Base-by-base conservation (phyloP, 2,329 filamentous ascomycete species). In the Helotiales sp. region DNA sequence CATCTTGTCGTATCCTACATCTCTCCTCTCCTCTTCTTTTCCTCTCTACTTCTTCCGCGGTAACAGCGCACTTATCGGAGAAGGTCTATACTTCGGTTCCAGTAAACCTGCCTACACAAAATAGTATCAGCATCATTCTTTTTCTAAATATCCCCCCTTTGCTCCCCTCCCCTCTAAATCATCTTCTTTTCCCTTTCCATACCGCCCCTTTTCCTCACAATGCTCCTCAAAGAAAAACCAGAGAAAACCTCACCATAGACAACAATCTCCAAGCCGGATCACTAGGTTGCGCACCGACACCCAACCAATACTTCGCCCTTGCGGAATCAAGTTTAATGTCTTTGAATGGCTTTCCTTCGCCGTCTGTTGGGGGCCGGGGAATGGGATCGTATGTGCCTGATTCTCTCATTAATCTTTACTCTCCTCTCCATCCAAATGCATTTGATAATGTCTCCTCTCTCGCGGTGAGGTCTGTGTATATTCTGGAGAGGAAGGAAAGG, bases 221-320 rank as follows among this genome's bases (percentile, higher is more conserved):
- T 29, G 9, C 36, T 5, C 29, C 38, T 10, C 25, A 50, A 10
- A 10, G 3, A 24, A 47, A 40, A 40, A 47, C 6, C n/a, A 51
- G 17, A 44, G 7, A 46, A 25, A 38, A 17, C 13, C 76, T 66
- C 57, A 93, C 91, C 90, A 96, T 88, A 55, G 83, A 84, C 67
- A 99, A 77, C 68, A 98, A 74, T 71, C 91, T 82, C 93, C 93
- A 96, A 33, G 89, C 90, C 2, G 90, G 87, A 66, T 97, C 91
- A 62, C 89, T 93, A 9, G 95, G 95, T 77, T 99, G 95, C 55
- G 95, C 95, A 1, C 95, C 95, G 3, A 98, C 93, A 72, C 95
- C 95, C 33, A 99, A 81, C 95, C 95, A 99, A 78, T 99, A 99
- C 74, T 89, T 88, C 57, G 93, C 90, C 59, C 95, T 81, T 64